Evolutionary conservation across 352 stramenopile species (phyloP).

Genomic region (Blastocystis hominis): DNA sequence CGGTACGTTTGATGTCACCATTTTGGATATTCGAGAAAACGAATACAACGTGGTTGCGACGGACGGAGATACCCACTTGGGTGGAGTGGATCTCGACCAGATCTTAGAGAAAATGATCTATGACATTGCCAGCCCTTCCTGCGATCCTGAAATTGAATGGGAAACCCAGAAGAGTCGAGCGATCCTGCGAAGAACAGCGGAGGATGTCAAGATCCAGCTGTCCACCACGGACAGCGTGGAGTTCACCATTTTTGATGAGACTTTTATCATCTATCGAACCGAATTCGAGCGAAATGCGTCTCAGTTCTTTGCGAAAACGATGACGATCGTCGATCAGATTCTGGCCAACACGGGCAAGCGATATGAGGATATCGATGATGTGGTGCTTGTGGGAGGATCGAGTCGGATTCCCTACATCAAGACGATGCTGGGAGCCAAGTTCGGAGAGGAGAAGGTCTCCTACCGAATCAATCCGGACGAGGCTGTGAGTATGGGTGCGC

Average conservation of each 20-base stretch:
- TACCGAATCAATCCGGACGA: constrained; percentile 78
- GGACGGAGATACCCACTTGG: constrained; percentile 76
- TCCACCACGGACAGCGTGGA: background rate
- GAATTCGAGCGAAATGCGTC: constrained; percentile 86
- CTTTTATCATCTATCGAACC: constrained; percentile 80
- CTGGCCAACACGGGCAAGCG: constrained; percentile 58
- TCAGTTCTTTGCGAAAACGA: constrained; percentile 69
- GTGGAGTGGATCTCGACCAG: constrained; percentile 72
- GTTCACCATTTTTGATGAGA: background rate
- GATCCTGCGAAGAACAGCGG: background rate
- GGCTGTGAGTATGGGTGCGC: constrained; percentile 76
- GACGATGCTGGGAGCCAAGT: constrained; percentile 67
- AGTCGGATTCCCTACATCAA: constrained; percentile 70
- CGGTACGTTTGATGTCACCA: constrained; percentile 69
- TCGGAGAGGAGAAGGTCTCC: constrained; percentile 67
- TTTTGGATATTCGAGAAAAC: background rate
- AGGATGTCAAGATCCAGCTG: background rate
- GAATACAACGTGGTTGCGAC: constrained; percentile 68
- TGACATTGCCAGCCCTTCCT: background rate
- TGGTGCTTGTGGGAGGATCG: constrained; percentile 73
- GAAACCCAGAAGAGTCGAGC: background rate
- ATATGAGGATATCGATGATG: constrained; percentile 64
- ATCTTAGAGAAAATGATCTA: background rate
- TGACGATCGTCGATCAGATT: constrained; percentile 59
- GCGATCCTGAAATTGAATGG: background rate